A percentile compares a stretch with the other conserved stretches of the same genome.
Evolutionary conservation across 2,329 filamentous ascomycete species (phyloP).

Genomic region (Exophiala sp.): DNA sequence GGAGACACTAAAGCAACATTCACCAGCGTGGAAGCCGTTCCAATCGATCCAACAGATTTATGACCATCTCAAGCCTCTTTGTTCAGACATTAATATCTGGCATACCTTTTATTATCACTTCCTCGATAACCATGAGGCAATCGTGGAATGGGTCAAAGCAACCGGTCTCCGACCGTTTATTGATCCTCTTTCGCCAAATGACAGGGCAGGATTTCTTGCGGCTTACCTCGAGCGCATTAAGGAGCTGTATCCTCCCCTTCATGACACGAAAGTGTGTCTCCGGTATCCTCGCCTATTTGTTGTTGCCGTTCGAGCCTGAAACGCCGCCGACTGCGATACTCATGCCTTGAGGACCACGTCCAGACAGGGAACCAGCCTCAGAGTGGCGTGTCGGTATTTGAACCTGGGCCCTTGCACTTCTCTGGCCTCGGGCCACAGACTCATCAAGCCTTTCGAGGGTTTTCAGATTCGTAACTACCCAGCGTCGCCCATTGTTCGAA

Average conservation of each 20-base stretch:
- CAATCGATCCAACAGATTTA: slow-evolving; percentile 46
- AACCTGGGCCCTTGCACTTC: too few relatives aligned
- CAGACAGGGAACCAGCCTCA: too few relatives aligned
- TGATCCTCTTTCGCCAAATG: slow-evolving; percentile 40
- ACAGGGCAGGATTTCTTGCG: slow-evolving; percentile 42
- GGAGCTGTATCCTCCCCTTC: slow-evolving; percentile 40
- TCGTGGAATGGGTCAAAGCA: slow-evolving; percentile 57
- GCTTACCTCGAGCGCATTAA: slow-evolving; percentile 45
- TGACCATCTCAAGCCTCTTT: slow-evolving; percentile 43
- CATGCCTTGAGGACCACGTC: too few relatives aligned
- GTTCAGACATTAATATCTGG: slow-evolving; percentile 48
- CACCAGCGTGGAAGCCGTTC: slow-evolving; percentile 44
- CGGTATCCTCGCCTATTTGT: slow-evolving; percentile 54
- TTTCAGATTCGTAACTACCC: too few relatives aligned
- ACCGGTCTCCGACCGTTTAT: slow-evolving; percentile 53
- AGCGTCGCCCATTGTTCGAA: too few relatives aligned
- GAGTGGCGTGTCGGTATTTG: background rate
- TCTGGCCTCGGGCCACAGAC: too few relatives aligned
- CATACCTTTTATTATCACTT: slow-evolving; percentile 51
- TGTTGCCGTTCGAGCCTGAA: slow-evolving; percentile 35
- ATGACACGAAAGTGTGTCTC: slow-evolving; percentile 51
- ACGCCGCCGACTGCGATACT: too few relatives aligned
- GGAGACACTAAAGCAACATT: slow-evolving; percentile 27
- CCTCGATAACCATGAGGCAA: slow-evolving; percentile 43
- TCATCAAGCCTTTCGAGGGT: too few relatives aligned